Conservation (phyloP, 129 eudicot species). For the sunflower (Helianthus annuus) region HanXRQr2.0-SUNRISE NC_035439.2:148276493-148276992, state of each 20-base stretch:
- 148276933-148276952: no score
- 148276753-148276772: constrained; percentile 59
- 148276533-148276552: background rate
- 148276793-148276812: constrained; percentile 35
- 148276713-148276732: constrained; percentile 84
- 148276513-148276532: background rate
- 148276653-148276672: constrained; percentile 63
- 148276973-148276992: no score
- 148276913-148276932: constrained; percentile 34
- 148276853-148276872: constrained; percentile 20
- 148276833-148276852: background rate
- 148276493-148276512: background rate
- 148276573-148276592: constrained; percentile 9
- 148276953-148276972: no score
- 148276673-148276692: constrained; percentile 94
- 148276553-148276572: constrained; percentile 22
- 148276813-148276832: background rate
- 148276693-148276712: constrained; percentile 85
- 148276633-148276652: constrained; percentile 74
- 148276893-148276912: constrained; percentile 11
- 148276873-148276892: constrained; percentile 17
- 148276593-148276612: constrained; percentile 37
- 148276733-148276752: constrained; percentile 94
- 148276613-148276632: constrained; percentile 69
- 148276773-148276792: constrained; percentile 33